Evolutionary conservation across 805 yeast genomes (phyloP), one percentile per base, ranked within the genome.

Genomic region (Candida sonorensis): DNA sequence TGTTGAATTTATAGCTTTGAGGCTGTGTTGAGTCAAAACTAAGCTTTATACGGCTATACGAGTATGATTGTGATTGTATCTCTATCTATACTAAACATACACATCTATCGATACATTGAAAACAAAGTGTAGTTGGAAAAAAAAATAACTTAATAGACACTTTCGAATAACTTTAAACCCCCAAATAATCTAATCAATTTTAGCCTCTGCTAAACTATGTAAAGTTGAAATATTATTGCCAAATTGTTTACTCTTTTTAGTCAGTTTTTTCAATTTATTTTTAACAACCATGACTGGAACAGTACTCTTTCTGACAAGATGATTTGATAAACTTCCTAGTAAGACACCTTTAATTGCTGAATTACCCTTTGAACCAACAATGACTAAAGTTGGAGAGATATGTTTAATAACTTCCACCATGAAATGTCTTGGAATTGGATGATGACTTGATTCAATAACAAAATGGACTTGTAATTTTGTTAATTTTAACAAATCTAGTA

Each of bases 271-370:
- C 48, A 81, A 64, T 51, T 78, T 81, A 44, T 74, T 72, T 38
- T 83, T 66, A 14, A 81, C 90, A 30, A 81, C 88, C 90, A 81
- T 81, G 15, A 81, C 88, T 0, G 90, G 88, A 3, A 77, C 84
- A 12, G 77, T 61, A 45, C 79, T 72, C 52, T 77, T 75, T 12
- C 84, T 75, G 12, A 81, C 85, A 40, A 81, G 59, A 51, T 81
- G 80, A 45, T 81, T 81, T 3, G 85, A 77, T 36, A 81, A 65
- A 3, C 83, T 75, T 3, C 90, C 90, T 39, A 80, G 65, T 33
- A 81, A 64, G 7, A 81, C 85, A 5, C 90, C 88, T 51, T 77
- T 77, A 22, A 81, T 59, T 3, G 86, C 84, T 34, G 75, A 65
- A 40, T 75, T 75, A 19, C 90, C 90, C 44, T 80, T 73, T 4